These are phyloP conservation scores for Rhodotorula taiwanensis DNA, from an alignment of 768 basidiomycete species.

Conservation along the genomic window DNA sequence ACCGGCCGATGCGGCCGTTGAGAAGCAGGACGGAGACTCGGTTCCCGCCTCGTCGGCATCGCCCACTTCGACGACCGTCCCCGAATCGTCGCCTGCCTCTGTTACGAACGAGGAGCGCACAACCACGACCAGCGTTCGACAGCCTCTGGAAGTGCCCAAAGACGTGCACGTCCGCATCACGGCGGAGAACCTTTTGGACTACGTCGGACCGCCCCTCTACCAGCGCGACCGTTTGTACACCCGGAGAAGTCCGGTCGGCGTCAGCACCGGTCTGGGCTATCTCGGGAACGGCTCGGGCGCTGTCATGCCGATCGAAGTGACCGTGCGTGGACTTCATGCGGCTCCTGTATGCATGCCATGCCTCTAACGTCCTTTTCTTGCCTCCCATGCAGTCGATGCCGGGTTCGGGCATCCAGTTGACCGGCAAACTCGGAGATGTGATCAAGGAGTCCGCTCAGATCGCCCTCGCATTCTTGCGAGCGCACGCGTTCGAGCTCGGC, in stretches of 20 bases:
- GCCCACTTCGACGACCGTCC: slow-evolving; percentile 7
- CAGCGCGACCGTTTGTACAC: slow-evolving; percentile 90
- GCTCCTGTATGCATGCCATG: too few species aligned
- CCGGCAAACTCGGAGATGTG: slow-evolving; percentile 96
- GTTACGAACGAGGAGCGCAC: slow-evolving; percentile 45
- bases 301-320: slow-evolving; percentile 94
- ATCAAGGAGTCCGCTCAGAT: slow-evolving; percentile 96
- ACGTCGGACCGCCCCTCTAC: slow-evolving; percentile 91
- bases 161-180: slow-evolving; percentile 73
- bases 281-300: slow-evolving; percentile 92
- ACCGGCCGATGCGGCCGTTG: slow-evolving; percentile 19
- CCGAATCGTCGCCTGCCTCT: slow-evolving; percentile 19
- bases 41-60: slow-evolving; percentile 17
- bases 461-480: slow-evolving; percentile 84
- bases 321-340: slow-evolving; percentile 46
- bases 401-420: slow-evolving; percentile 88
- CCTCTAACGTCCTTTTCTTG: too few species aligned
- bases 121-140: slow-evolving; percentile 65
- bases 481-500: slow-evolving; percentile 79
- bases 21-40: slow-evolving; percentile 33
- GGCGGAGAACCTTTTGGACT: slow-evolving; percentile 83
- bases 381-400: slow-evolving; percentile 79
- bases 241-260: slow-evolving; percentile 74
- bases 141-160: slow-evolving; percentile 73
- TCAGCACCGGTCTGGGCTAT: slow-evolving; percentile 90